phyloP scores from a whole-genome alignment of 495 filamentous ascomycete species.

The Neurospora africana region DNA sequence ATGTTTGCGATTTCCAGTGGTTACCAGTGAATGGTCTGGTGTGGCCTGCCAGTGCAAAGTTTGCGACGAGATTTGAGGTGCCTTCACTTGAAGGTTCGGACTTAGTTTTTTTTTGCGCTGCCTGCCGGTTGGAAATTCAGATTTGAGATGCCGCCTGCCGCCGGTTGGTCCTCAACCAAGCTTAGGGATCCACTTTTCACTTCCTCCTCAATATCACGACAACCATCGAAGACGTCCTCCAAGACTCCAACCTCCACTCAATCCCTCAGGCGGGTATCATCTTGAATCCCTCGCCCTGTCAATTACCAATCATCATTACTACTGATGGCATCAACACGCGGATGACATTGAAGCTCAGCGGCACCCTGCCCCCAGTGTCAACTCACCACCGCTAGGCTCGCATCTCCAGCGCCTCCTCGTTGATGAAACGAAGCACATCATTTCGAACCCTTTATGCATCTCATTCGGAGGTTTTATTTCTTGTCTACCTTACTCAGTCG shows the following conservation, averaged over 20 bases:
- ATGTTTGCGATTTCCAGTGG: background rate
- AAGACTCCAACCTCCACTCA: background rate
- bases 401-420: background rate
- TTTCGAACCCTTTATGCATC: background rate
- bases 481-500: too few species aligned
- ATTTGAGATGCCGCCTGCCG: background rate
- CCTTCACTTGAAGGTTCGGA: background rate
- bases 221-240: background rate
- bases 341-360: background rate
- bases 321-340: background rate
- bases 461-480: background rate
- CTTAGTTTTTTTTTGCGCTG: background rate
- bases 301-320: background rate
- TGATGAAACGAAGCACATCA: background rate
- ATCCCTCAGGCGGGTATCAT: background rate
- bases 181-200: background rate
- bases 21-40: background rate
- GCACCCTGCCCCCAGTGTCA: background rate
- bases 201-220: background rate
- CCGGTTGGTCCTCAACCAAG: background rate
- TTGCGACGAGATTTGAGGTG: background rate
- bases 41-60: background rate
- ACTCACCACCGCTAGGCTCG: background rate
- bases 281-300: background rate
- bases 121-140: background rate